Evolutionary conservation across 73 alveolate genomes (phyloP).

Genomic region (Paramecium caudatum): DNA sequence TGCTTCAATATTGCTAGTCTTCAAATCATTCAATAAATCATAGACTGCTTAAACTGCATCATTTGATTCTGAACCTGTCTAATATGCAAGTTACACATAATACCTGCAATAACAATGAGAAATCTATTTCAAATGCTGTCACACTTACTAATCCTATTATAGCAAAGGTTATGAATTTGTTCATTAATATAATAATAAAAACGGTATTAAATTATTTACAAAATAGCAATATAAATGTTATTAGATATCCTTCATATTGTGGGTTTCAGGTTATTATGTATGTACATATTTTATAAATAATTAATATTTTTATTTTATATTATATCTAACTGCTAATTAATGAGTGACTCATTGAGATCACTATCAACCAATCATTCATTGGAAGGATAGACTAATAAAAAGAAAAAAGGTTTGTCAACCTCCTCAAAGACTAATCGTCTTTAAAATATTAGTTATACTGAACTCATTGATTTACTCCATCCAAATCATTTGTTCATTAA

Average conservation of each 20-base stretch:
- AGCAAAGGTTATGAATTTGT: conserved; percentile 12
- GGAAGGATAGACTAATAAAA: conserved; percentile 29
- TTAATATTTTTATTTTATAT: conserved; percentile 5
- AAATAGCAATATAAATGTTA: too few species aligned
- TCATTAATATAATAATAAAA: conserved; percentile 42
- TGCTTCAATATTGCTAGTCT: conserved; percentile 59
- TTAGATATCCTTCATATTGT: too few species aligned
- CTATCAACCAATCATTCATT: conserved; percentile 63
- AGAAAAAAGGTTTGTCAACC: conserved; percentile 5
- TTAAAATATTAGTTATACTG: conserved; percentile 65
- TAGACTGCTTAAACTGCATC: conserved; percentile 69
- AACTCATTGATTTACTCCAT: conserved; percentile 34
- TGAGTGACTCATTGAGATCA: conserved; percentile 72
- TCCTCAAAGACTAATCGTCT: conserved; percentile 56
- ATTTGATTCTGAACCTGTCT: conserved; percentile 66
- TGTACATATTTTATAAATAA: background rate
- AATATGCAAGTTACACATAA: too few species aligned
- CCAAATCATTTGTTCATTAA: conserved; percentile 62
- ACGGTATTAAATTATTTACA: conserved; percentile 47
- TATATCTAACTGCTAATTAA: conserved; percentile 70
- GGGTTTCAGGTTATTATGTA: too few species aligned
- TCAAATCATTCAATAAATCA: conserved; percentile 62
- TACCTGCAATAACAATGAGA: background rate
- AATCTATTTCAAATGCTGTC: conserved; percentile 41
- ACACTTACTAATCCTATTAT: conserved; percentile 13